These are phyloP conservation scores for Blastobotrys illinoisensis DNA, from an alignment of 1,139 yeast species.

Conservation along the genomic window DNA sequence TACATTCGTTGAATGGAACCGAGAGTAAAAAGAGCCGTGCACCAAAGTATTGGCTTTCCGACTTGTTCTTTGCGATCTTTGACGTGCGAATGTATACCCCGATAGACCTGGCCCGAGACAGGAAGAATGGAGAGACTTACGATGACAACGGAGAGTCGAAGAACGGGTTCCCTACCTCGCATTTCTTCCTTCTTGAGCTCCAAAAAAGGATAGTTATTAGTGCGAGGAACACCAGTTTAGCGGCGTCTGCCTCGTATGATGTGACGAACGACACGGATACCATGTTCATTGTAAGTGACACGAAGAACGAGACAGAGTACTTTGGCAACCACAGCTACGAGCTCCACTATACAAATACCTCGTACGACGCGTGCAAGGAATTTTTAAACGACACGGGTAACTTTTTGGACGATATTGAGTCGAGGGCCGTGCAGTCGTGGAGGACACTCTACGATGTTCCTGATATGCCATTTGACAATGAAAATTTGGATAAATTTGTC, in stretches of 20 bases:
- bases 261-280: slow-evolving; percentile 9
- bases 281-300: slow-evolving; percentile 7
- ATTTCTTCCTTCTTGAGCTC: slow-evolving; percentile 40
- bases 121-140: slow-evolving; percentile 21
- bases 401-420: slow-evolving; percentile 4
- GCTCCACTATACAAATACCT: slow-evolving; percentile 2
- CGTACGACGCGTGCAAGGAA: not conserved
- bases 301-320: slow-evolving; percentile 2
- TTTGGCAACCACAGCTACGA: slow-evolving; percentile 8
- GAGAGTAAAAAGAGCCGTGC: slow-evolving; percentile 3
- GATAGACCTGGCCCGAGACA: slow-evolving; percentile 25
- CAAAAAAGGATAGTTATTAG: slow-evolving; percentile 39
- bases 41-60: not conserved
- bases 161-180: slow-evolving; percentile 41
- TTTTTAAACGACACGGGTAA: not conserved
- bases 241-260: slow-evolving; percentile 13
- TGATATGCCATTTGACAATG: slow-evolving; percentile 26
- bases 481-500: slow-evolving; percentile 35
- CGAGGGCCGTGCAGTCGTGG: slow-evolving; percentile 12
- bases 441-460: slow-evolving; percentile 9
- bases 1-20: slow-evolving; percentile 29
- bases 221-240: slow-evolving; percentile 16
- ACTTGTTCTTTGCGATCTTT: slow-evolving; percentile 11
- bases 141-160: slow-evolving; percentile 16
- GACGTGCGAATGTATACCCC: slow-evolving; percentile 35